These are phyloP conservation scores for Colletotrichum agaves DNA, from an alignment of 2,329 filamentous ascomycete species.

Conservation along the genomic window DNA sequence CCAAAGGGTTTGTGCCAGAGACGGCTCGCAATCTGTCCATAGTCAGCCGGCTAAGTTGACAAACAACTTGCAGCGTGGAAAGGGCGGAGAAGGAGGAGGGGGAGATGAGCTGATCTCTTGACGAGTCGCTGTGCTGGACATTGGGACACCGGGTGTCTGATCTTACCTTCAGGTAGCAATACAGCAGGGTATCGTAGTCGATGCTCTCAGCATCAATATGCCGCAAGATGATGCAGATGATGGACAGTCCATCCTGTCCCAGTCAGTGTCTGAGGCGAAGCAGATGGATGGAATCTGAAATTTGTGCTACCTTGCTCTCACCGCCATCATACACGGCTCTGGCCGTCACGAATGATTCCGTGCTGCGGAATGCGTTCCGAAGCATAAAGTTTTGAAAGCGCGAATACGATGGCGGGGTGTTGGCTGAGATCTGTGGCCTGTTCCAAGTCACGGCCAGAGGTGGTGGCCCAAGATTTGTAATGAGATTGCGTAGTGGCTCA, in stretches of 20 bases:
- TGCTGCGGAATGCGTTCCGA: constrained; percentile 72
- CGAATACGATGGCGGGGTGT: constrained; percentile 72
- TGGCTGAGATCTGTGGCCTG: constrained; percentile 71
- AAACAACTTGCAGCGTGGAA: background rate
- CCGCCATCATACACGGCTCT: constrained; percentile 77
- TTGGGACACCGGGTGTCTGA: background rate
- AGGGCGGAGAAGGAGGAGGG: too few relatives aligned
- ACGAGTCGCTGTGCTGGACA: background rate
- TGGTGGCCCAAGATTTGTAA: constrained; percentile 74
- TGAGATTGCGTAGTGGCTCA: constrained; percentile 69
- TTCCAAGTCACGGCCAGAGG: constrained; percentile 77
- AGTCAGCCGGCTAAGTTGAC: background rate
- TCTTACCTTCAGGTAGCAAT: constrained; percentile 73
- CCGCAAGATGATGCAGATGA: constrained; percentile 75
- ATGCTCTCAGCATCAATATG: constrained; percentile 74
- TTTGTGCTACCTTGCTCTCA: constrained; percentile 68
- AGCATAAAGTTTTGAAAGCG: constrained; percentile 80
- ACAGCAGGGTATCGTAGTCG: constrained; percentile 73
- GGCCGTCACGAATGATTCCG: constrained; percentile 71
- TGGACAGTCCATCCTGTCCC: constrained; percentile 69
- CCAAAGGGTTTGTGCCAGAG: constrained; percentile 77
- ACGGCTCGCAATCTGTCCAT: constrained; percentile 70
- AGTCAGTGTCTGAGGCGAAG: background rate
- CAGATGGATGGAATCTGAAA: background rate
- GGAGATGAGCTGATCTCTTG: too few relatives aligned